Evolutionary conservation across 352 stramenopile genomes (phyloP), one percentile per base, ranked within the genome.

Genomic region (Blastocystis sp.): DNA sequence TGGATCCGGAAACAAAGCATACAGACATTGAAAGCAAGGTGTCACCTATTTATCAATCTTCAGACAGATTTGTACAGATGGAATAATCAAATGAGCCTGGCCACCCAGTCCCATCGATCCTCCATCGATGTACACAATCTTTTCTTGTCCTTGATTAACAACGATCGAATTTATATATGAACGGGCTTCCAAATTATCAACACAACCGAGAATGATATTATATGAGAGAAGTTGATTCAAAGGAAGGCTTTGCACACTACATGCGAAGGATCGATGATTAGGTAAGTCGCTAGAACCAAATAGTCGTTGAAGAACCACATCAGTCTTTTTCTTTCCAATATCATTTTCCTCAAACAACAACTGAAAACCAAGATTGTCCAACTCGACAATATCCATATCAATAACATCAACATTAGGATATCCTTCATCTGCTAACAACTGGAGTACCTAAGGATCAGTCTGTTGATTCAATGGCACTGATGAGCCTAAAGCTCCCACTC

Each of bases 1-100:
- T 5, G 39, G 9, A 21, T 24, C 14, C 7, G 69, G n/a, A 58
- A 80, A 80, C 19, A 80, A 52, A 61, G 35, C n/a, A 0, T 46
- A 59, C 46, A 80, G 69, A 63, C 69, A 80, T 24, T 59, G 69
- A 52, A 80, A 80, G 51, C 69, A 80, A 14, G 69, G 69, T 43
- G 69, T 80, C 7, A 63, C n/a, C 46, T 71, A 37, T 14, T 4
- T 71, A 37, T 3, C 24, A 37, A 71, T 29, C 12, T 21, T 21
- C 21, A 71, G n/a, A 12, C 24, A 71, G 5, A 6, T n/a, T n/a
- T 21, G 4, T 42, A 71, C 59, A 39, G 32, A n/a, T 32, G 69
- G 69, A 39, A 80, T 19, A 32, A 80, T 80, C 19, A 80, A 37
- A 29, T 80, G 69, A 39, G 49, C 43, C 46, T 80, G 69, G 16